Conservation (phyloP, 768 basidiomycete genomes). For the Termitomyces sp. region DNA sequence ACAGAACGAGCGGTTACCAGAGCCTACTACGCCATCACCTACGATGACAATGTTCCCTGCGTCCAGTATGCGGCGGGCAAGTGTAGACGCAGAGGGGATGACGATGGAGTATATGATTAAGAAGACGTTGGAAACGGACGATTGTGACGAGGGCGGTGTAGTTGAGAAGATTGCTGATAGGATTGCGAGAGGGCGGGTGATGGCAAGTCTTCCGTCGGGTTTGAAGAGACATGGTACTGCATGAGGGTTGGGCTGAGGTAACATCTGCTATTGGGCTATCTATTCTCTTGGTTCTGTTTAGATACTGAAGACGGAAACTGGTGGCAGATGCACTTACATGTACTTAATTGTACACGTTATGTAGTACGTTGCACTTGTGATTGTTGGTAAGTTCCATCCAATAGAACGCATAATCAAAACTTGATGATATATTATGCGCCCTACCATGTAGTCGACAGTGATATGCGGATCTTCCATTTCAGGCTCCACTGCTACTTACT, state of each 20-base stretch:
- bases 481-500: too few relatives aligned
- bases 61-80: slow-evolving; percentile 53
- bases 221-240: slow-evolving; percentile 65
- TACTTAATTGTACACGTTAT: too few relatives aligned
- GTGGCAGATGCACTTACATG: background rate
- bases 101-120: slow-evolving; percentile 66
- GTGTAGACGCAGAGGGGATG: slow-evolving; percentile 36
- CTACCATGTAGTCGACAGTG: too few relatives aligned
- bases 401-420: too few relatives aligned
- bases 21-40: slow-evolving; percentile 31
- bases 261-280: background rate
- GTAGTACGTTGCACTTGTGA: too few relatives aligned
- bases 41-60: slow-evolving; percentile 47
- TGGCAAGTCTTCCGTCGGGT: slow-evolving; percentile 39
- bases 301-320: background rate
- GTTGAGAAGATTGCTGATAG: slow-evolving; percentile 60
- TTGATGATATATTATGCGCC: too few relatives aligned
- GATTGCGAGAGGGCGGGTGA: slow-evolving; percentile 47
- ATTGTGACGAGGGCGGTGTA: slow-evolving; percentile 39
- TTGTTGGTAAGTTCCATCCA: background rate
- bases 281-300: background rate
- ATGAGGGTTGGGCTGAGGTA: slow-evolving; percentile 10
- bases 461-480: too few relatives aligned
- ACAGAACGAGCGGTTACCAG: slow-evolving; percentile 70
- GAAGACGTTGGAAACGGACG: slow-evolving; percentile 55